These are phyloP conservation scores for Vicia sativa DNA, from an alignment of 306 rosid genomes.

Conservation along the genomic window DNA sequence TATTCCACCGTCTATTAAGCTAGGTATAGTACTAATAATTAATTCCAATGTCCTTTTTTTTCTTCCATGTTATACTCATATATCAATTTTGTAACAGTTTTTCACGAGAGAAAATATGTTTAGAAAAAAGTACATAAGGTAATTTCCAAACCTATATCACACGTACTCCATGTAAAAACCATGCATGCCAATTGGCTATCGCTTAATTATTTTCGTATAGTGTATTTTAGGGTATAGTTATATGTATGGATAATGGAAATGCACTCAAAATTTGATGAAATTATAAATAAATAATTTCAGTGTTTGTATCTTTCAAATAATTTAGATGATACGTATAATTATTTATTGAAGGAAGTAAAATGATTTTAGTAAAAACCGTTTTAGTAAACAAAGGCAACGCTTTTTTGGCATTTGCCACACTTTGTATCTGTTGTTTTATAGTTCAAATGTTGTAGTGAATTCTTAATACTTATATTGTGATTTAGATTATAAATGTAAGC, in stretches of 20 bases:
- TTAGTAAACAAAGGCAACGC: too few relatives aligned
- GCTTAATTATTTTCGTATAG: neutral
- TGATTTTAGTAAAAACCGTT: too few relatives aligned
- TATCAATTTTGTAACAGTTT: slow-evolving; percentile 51
- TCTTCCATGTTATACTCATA: slow-evolving; percentile 36
- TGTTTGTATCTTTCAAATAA: too few relatives aligned
- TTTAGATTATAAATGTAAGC: neutral
- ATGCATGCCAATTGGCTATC: slow-evolving; percentile 42
- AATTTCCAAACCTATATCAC: slow-evolving; percentile 36
- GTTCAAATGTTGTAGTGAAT: too few relatives aligned
- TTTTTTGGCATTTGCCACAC: too few relatives aligned
- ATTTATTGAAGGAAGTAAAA: too few relatives aligned
- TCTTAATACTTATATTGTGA: too few relatives aligned
- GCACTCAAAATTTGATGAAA: neutral
- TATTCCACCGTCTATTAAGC: slow-evolving; percentile 35
- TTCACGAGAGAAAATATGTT: slow-evolving; percentile 57
- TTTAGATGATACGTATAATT: too few relatives aligned
- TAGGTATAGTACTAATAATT: slow-evolving; percentile 20
- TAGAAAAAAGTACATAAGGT: slow-evolving; percentile 43
- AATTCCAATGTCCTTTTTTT: slow-evolving; percentile 23
- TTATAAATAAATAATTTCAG: neutral
- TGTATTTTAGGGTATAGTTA: neutral
- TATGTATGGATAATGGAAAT: neutral
- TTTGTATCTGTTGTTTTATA: too few relatives aligned
- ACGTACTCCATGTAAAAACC: slow-evolving; percentile 47